Conservation (phyloP, 2,329 filamentous ascomycete genomes). For the Laburnicola sp. region DNA sequence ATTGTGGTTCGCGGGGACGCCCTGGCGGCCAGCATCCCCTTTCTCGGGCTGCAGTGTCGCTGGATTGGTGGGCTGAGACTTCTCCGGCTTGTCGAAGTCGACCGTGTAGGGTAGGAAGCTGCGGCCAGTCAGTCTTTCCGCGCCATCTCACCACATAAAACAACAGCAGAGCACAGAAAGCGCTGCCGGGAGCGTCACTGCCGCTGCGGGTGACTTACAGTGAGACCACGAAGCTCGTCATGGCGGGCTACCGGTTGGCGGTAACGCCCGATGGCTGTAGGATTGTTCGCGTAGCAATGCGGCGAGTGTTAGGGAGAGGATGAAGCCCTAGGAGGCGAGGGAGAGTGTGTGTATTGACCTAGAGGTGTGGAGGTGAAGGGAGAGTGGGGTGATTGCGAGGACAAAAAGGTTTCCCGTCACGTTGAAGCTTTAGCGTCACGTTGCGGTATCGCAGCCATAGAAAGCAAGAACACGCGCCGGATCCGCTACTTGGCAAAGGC, state of each 20-base stretch:
- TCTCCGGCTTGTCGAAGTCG: constrained; percentile 66
- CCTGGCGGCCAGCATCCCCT: constrained; percentile 51
- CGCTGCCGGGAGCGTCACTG: background rate
- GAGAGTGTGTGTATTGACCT: constrained; percentile 2
- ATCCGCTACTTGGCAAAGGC: constrained; percentile 1
- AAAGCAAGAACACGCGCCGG: constrained; percentile 1
- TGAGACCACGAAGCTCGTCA: constrained; percentile 64
- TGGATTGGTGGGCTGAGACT: constrained; percentile 22
- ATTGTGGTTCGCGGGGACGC: constrained; percentile 46
- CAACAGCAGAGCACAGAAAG: constrained; percentile 2
- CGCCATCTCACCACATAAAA: background rate
- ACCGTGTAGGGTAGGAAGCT: constrained; percentile 93
- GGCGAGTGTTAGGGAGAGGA: background rate
- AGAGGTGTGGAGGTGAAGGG: background rate
- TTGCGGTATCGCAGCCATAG: background rate
- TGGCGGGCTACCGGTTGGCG: constrained; percentile 34
- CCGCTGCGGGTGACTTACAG: constrained; percentile 52
- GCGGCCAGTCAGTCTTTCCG: constrained; percentile 21
- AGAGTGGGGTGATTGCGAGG: background rate
- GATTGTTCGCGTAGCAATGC: constrained; percentile 10
- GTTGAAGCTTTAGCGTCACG: constrained; percentile 1
- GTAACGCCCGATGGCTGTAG: constrained; percentile 8
- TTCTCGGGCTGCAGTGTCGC: constrained; percentile 26
- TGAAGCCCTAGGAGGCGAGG: background rate
- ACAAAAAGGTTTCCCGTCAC: constrained; percentile 5